Conservation (phyloP, 2,329 filamentous ascomycete species). For the Exophiala aquamarina region DNA sequence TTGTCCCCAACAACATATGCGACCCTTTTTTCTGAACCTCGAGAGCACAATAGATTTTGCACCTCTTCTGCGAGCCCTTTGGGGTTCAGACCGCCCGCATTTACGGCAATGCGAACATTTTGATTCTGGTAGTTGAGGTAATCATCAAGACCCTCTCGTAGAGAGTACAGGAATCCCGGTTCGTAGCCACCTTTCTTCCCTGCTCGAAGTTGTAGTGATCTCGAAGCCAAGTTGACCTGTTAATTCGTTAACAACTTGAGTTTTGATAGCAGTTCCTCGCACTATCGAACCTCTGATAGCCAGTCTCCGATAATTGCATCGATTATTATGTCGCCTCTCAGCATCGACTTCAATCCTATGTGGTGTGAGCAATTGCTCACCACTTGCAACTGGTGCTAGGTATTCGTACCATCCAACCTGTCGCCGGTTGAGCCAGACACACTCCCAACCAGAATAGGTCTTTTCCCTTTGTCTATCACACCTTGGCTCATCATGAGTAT, state of each 20-base stretch:
- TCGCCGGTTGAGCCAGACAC: conserved; percentile 1
- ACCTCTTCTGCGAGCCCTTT: conserved; percentile 4
- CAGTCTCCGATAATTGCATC: conserved; percentile 35
- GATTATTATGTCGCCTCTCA: background rate
- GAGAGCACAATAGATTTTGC: conserved; percentile 3
- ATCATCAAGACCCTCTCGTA: background rate
- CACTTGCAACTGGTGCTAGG: background rate
- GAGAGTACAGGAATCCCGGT: conserved; percentile 6
- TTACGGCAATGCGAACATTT: conserved; percentile 10
- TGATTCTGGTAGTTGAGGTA: conserved; percentile 3
- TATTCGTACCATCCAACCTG: background rate
- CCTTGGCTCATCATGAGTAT: background rate
- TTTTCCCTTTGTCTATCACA: background rate
- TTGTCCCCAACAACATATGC: conserved; percentile 1
- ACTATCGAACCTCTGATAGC: conserved; percentile 32
- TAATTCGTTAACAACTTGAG: too few species aligned
- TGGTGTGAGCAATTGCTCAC: too few species aligned
- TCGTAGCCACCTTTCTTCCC: conserved; percentile 12
- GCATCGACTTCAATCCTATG: background rate
- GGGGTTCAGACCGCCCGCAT: conserved; percentile 22
- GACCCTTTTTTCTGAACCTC: conserved; percentile 10
- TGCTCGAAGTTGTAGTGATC: conserved; percentile 3
- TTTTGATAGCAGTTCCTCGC: too few species aligned
- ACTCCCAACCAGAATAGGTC: background rate
- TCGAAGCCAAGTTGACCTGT: conserved; percentile 3